Conservation (phyloP, 164 flowering plant genomes). For the Chimonanthus praecox region DNA sequence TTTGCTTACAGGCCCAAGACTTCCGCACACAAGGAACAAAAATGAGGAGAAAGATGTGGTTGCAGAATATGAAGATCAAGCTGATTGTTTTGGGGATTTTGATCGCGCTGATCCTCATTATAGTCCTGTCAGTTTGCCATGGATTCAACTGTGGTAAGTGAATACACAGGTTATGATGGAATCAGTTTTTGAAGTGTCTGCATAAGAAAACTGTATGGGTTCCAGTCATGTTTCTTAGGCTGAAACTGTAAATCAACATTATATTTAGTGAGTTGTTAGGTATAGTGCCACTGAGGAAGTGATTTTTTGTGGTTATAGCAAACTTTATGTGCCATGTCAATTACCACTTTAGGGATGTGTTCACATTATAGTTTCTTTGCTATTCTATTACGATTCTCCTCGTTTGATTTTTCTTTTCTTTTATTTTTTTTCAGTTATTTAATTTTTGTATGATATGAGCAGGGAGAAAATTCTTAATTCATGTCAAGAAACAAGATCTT, state of each 20-base stretch:
- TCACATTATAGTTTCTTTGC: too few relatives aligned
- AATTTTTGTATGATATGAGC: too few relatives aligned
- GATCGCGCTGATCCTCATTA: constrained; percentile 69
- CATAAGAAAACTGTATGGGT: not conserved
- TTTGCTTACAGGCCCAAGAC: constrained; percentile 65
- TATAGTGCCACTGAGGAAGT: not conserved
- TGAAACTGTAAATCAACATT: not conserved
- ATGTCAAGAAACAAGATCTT: too few relatives aligned
- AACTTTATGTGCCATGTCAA: not conserved
- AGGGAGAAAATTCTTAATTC: too few relatives aligned
- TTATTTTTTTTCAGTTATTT: too few relatives aligned
- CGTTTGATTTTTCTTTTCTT: too few relatives aligned
- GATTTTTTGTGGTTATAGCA: not conserved
- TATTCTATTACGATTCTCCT: too few relatives aligned
- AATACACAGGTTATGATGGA: not conserved
- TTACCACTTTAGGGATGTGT: not conserved
- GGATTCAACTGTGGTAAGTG: constrained; percentile 46
- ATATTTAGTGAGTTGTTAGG: not conserved
- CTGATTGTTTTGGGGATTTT: constrained; percentile 66
- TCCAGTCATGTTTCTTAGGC: not conserved
- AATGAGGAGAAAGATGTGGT: constrained; percentile 87
- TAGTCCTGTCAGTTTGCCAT: constrained; percentile 57
- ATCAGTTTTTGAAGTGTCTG: not conserved
- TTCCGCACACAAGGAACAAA: constrained; percentile 70
- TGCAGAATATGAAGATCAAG: constrained; percentile 89